phyloP scores from a whole-genome alignment of 305 asterid genomes.

The Solanum aculeatissimum region DNA sequence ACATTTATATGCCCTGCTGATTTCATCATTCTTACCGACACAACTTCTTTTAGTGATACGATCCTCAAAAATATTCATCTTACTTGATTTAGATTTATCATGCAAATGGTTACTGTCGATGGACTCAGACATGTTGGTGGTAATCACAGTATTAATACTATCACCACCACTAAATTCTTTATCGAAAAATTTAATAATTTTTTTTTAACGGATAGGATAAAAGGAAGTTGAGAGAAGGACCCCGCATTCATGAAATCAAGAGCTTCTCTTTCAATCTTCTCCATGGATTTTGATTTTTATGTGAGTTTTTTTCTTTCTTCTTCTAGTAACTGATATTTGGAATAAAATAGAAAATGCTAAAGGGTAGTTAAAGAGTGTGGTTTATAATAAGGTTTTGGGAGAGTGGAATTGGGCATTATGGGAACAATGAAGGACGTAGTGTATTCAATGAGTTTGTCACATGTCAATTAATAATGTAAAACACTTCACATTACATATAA shows the following conservation, averaged over 20 bases:
- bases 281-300: conserved; percentile 23
- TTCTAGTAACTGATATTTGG: neutral
- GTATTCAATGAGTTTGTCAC: neutral
- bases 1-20: conserved; percentile 25
- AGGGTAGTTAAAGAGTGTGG: neutral
- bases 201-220: conserved; percentile 28
- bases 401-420: neutral
- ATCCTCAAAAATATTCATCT: neutral
- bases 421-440: neutral
- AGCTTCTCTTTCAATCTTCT: conserved; percentile 40
- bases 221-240: conserved; percentile 78
- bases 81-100: neutral
- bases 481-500: too few species aligned
- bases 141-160: neutral
- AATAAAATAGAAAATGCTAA: neutral
- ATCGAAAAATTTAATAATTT: conserved; percentile 56
- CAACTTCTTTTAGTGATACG: too few species aligned
- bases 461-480: neutral
- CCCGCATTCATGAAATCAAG: conserved; percentile 69
- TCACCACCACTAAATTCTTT: conserved; percentile 33
- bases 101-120: neutral
- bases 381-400: neutral
- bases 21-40: conserved; percentile 5
- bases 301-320: neutral
- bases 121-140: neutral